Evolutionary conservation across 1,139 yeast genomes (phyloP).

Genomic region (Suzukiozyma palmioleophila): DNA sequence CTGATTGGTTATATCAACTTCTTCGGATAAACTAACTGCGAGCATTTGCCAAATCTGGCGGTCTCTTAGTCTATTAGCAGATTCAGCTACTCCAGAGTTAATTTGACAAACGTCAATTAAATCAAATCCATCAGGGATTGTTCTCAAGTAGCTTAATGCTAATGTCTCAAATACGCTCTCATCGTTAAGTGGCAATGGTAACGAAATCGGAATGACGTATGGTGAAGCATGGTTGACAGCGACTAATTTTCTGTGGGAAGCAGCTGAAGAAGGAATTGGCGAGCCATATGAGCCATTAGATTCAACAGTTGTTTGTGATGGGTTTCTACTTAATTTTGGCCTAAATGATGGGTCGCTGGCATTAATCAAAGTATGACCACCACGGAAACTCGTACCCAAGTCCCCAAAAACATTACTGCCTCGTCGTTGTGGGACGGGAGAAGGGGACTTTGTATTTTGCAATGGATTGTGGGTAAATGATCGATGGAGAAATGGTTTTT

Average conservation of each 20-base stretch:
- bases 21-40: conserved; percentile 51
- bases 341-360: conserved; percentile 9
- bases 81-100: conserved; percentile 57
- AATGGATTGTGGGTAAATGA: conserved; percentile 19
- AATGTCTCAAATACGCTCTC: conserved; percentile 37
- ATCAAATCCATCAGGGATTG: conserved; percentile 47
- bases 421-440: conserved; percentile 10
- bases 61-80: conserved; percentile 50
- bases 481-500: conserved; percentile 21
- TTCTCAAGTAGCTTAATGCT: conserved; percentile 37
- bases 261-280: conserved; percentile 7
- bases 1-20: conserved; percentile 11
- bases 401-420: conserved; percentile 2
- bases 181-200: conserved; percentile 44
- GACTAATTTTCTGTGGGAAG: conserved; percentile 11
- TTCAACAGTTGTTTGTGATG: conserved; percentile 38
- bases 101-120: conserved; percentile 52
- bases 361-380: not conserved
- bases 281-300: conserved; percentile 21
- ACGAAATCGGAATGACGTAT: conserved; percentile 38
- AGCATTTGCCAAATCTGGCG: conserved; percentile 71
- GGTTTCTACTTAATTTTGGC: conserved; percentile 28
- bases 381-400: conserved; percentile 1
- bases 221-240: conserved; percentile 32
- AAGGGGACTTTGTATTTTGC: conserved; percentile 14